A percentile compares a stretch with the other conserved stretches of the same genome.
phyloP scores from a whole-genome alignment of 2,329 filamentous ascomycete genomes.

The Diplodia scrobiculata region DNA sequence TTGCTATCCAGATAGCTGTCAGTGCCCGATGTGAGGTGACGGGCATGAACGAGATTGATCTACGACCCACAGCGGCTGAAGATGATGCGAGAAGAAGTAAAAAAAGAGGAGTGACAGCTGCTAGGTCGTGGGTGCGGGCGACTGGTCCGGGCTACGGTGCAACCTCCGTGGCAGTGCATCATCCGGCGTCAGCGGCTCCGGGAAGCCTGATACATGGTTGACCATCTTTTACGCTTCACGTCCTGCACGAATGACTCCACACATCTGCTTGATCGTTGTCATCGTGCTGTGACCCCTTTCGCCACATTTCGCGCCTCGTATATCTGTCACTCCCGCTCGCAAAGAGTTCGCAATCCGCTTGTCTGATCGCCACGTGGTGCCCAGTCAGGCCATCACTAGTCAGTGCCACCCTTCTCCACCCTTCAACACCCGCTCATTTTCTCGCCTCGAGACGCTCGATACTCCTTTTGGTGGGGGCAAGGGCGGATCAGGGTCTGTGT shows the following conservation, averaged over 20 bases:
- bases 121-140: too few species aligned
- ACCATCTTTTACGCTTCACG: background rate
- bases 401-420: background rate
- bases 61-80: too few species aligned
- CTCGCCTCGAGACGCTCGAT: background rate
- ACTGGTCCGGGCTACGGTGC: too few species aligned
- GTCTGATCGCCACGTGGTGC: background rate
- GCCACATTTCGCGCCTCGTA: background rate
- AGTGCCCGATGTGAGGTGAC: background rate
- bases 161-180: background rate
- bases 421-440: background rate
- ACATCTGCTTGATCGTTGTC: too few species aligned
- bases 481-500: background rate
- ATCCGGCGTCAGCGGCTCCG: background rate
- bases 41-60: background rate
- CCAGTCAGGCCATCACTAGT: background rate
- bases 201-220: background rate
- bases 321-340: background rate
- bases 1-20: background rate
- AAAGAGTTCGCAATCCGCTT: background rate
- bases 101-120: too few species aligned
- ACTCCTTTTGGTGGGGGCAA: background rate
- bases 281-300: background rate
- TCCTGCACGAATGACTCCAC: too few species aligned
- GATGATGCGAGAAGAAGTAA: background rate